Base-by-base conservation (phyloP, 2,329 filamentous ascomycete genomes). In the Juglanconis juglandina region DNA sequence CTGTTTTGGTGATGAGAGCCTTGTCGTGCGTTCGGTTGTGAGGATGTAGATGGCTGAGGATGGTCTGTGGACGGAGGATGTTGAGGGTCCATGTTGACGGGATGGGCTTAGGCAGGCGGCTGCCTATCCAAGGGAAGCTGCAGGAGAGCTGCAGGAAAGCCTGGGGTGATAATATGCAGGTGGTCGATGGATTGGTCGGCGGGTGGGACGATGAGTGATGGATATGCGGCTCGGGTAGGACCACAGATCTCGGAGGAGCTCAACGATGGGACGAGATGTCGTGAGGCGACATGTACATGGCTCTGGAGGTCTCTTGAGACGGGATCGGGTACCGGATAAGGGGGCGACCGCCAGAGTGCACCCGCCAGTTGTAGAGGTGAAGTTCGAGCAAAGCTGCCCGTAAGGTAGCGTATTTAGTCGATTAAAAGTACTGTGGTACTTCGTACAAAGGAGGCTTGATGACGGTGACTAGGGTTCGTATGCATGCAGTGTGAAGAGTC, bases 41-140 rank as follows among this genome's bases (percentile, higher is more conserved):
- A 44, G 53, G 41, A 44, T 42, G 48, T 35, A 24, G 62, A 48
- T 49, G 62, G 49, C 14, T 52, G 62, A 39, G 53, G 37, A 46
- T n/a, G 24, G 42, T 44, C 35, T 44, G 55, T 24, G 34, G 58
- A 50, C 46, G 49, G 50, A 53, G 58, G 51, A 30, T 17, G 58
- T 17, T 53, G 58, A 54, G 61, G 54, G 41, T 58, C 61, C 61
- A 63, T 63, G 32, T 39, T 58, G 46, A 46, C 50, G 47, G 49
- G 54, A 59, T 52, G 41, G 47, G 51, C 48, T 39, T 56, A 55
- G 58, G 55, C 55, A 56, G 58, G 60, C 58, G 58, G 55, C 58
- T 61, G 61, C 61, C 58, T 55, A 49, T 46, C 48, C 37, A 41
- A 53, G 54, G 17, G 37, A 17, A 47, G 61, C 58, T 61, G 61